Conservation (phyloP, 352 stramenopile species). For the Phytophthora megakarya region DNA sequence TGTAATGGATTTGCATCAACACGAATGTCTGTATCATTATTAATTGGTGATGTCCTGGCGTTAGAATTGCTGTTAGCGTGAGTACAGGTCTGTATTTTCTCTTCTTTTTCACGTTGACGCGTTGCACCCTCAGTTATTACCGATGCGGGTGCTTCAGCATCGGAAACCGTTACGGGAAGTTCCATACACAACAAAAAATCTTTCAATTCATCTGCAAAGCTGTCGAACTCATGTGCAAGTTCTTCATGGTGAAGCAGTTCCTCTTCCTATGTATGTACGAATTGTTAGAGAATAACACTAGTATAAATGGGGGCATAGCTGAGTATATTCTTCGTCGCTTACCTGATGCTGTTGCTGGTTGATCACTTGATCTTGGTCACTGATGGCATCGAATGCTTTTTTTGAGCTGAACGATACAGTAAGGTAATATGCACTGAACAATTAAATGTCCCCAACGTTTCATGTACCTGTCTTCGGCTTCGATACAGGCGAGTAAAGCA, state of each 20-base stretch:
- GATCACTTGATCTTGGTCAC: not conserved
- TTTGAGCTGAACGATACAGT: not conserved
- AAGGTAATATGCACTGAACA: not conserved
- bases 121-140: not conserved
- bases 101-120: not conserved
- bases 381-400: not conserved
- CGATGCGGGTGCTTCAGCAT: not conserved
- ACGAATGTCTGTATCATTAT: not conserved
- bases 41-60: too few relatives aligned
- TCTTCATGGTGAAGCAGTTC: not conserved
- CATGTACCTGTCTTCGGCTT: slow-evolving; percentile 9
- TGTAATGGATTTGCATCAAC: not conserved
- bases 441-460: not conserved
- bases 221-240: slow-evolving; percentile 35
- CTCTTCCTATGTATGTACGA: slow-evolving; percentile 3
- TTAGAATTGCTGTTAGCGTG: not conserved
- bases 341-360: slow-evolving; percentile 14
- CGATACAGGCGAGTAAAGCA: slow-evolving; percentile 31
- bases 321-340: not conserved
- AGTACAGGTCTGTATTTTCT: not conserved
- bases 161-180: too few relatives aligned
- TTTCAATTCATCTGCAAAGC: slow-evolving; percentile 33
- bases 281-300: not conserved
- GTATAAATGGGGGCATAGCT: too few relatives aligned
- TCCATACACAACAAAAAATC: slow-evolving; percentile 24